Evolutionary conservation across 2,329 filamentous ascomycete genomes (phyloP).

Genomic region (Verticillium longisporum): DNA sequence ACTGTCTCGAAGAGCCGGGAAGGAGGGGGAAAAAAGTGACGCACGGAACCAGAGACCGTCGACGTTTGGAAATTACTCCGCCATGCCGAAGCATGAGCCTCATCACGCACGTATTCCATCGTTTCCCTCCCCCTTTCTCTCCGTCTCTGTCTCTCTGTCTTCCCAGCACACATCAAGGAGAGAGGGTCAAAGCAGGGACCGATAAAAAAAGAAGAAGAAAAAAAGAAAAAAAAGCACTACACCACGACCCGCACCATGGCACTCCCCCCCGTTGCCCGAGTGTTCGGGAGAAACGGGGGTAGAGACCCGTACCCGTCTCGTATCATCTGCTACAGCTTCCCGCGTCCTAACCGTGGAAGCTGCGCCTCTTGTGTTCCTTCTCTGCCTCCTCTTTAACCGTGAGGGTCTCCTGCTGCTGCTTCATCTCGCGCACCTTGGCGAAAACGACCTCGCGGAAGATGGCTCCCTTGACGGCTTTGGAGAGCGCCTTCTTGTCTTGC

Average conservation of each 20-base stretch:
- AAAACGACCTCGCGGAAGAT: conserved; percentile 94
- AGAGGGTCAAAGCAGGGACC: no score
- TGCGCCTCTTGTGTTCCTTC: conserved; percentile 37
- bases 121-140: no score
- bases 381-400: conserved; percentile 55
- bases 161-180: no score
- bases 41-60: not conserved
- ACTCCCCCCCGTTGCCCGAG: no score
- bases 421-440: conserved; percentile 88
- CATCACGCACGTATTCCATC: not conserved
- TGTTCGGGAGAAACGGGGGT: no score
- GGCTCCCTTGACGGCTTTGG: conserved; percentile 51
- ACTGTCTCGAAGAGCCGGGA: not conserved
- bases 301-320: not conserved
- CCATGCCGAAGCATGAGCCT: not conserved
- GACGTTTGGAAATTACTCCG: not conserved
- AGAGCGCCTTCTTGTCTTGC: conserved; percentile 28
- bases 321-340: not conserved
- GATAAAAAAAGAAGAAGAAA: not conserved
- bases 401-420: conserved; percentile 73
- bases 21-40: not conserved
- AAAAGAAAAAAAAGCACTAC: not conserved
- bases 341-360: conserved; percentile 16
- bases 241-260: not conserved
- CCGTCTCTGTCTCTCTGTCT: no score